phyloP scores from a whole-genome alignment of 371 early-diverging fungal genomes.

The Coemansia sp. region DNA sequence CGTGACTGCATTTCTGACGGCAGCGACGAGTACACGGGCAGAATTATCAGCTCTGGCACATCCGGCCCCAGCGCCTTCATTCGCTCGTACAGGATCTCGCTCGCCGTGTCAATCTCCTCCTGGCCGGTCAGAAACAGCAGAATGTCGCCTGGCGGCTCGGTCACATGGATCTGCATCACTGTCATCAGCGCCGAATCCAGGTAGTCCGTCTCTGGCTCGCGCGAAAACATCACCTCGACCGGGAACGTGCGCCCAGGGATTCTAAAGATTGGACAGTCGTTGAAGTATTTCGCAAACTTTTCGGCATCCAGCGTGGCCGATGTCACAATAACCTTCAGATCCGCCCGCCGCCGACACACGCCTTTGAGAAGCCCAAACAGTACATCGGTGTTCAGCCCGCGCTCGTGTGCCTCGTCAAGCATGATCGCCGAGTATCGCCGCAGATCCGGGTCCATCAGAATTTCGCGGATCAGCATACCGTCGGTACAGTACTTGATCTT shows the following conservation, averaged over 20 bases:
- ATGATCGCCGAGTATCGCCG: conserved; percentile 91
- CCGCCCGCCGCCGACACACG: conserved; percentile 77
- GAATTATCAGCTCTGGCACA: conserved; percentile 89
- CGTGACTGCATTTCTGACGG: conserved; percentile 91
- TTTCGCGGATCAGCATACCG: conserved; percentile 98
- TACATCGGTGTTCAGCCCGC: conserved; percentile 96
- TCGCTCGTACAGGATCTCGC: conserved; percentile 88
- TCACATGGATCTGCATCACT: conserved; percentile 95
- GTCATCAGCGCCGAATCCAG: conserved; percentile 90
- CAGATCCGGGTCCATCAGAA: conserved; percentile 84
- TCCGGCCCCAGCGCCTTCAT: conserved; percentile 95
- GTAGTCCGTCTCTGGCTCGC: conserved; percentile 94
- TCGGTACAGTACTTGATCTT: conserved; percentile 99
- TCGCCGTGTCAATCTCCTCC: conserved; percentile 95
- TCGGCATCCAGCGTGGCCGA: conserved; percentile 98
- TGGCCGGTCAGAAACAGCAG: conserved; percentile 98
- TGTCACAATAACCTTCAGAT: conserved; percentile 92
- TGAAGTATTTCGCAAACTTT: conserved; percentile 88
- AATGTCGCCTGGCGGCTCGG: conserved; percentile 96
- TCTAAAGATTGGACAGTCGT: conserved; percentile 91
- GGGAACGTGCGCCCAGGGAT: conserved; percentile 97
- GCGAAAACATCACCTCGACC: conserved; percentile 92
- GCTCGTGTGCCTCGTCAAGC: conserved; percentile 99
- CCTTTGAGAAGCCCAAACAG: conserved; percentile 95
- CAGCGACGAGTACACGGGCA: conserved; percentile 94